Base-by-base conservation (phyloP, 192 early-diverging fungal species). In the Endogone sp. region DNA sequence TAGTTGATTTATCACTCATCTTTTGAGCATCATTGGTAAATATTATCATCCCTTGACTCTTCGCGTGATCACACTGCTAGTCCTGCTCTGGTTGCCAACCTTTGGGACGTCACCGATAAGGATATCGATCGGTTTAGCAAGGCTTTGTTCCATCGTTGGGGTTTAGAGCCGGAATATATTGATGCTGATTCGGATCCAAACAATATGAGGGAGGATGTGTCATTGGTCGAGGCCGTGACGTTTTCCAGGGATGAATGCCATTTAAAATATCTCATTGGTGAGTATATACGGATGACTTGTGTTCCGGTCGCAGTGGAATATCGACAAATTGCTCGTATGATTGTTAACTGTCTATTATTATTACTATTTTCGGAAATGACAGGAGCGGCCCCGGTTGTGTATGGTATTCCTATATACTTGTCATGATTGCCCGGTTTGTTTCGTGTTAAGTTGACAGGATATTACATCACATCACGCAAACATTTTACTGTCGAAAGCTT, bases 101-200 rank as follows among this genome's bases (percentile, higher is more conserved):
- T 99, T 25, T 99, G 98, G 98, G 98, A 99, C 76, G 95, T 99
- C 6, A 98, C 96, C 2, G 98, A 99, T 75, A 83, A 88, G 68
- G 95, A 97, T 72, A 92, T 99, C 69, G 98, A 99, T 74, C 85
- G 90, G 13, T 95, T 96, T 67, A 90, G 90, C 2, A 85, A 86
- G 25, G 71, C 77, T 0, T 56, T 95, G 77, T 80, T 99, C 68
- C 70, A 73, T 2, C 63, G 74, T 4, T 96, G 95, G 93, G 92
- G 91, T 3, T 65, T 97, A 25, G 66, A 81, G 3, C 68, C 58
- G 3, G 75, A 71, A 10, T 68, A 65, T 24, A 22, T 30, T 1
- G 71, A 74, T 6, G 59, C 61, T 56, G 44, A 30, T 16, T 57
- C 13, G 3, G 30, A 20, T 32, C 54, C 44, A 62, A n/a, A n/a